Percentiles rank a stretch among this genome's conserved stretches.
phyloP scores from a whole-genome alignment of 306 rosid genomes.

The Phaseolus lunatus region DNA sequence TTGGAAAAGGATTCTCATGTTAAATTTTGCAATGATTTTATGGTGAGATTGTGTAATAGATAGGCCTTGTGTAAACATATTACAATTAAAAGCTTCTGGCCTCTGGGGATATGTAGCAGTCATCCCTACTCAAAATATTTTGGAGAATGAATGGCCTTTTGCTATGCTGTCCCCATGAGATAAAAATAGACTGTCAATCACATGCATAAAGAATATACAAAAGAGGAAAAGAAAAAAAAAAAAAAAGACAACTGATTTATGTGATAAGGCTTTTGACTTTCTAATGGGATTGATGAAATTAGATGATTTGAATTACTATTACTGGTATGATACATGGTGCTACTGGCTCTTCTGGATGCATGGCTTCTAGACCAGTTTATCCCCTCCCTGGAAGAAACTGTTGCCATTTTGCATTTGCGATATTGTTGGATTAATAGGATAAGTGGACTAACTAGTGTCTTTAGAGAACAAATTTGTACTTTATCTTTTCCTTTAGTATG shows the following conservation, averaged over 20 bases:
- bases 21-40: conserved; percentile 30
- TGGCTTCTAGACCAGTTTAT: neutral
- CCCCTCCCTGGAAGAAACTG: neutral
- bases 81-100: conserved; percentile 5
- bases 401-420: conserved; percentile 6
- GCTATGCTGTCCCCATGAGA: conserved; percentile 19
- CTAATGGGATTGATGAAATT: conserved; percentile 4
- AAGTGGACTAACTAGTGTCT: conserved; percentile 1
- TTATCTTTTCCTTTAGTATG: conserved; percentile 7
- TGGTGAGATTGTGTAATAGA: conserved; percentile 26
- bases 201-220: neutral
- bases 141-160: conserved; percentile 6
- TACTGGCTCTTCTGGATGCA: conserved; percentile 22
- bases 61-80: neutral
- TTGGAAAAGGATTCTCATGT: conserved; percentile 7
- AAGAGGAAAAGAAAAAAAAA: conserved; percentile 1
- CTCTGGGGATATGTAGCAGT: neutral
- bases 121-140: neutral
- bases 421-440: neutral
- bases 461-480: conserved; percentile 10
- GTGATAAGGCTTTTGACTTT: neutral
- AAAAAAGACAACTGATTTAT: conserved; percentile 11
- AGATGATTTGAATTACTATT: conserved; percentile 25
- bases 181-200: neutral
- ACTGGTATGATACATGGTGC: conserved; percentile 21